Base-by-base conservation (phyloP, 495 filamentous ascomycete species). In the Astrocystis sublimbata region DNA sequence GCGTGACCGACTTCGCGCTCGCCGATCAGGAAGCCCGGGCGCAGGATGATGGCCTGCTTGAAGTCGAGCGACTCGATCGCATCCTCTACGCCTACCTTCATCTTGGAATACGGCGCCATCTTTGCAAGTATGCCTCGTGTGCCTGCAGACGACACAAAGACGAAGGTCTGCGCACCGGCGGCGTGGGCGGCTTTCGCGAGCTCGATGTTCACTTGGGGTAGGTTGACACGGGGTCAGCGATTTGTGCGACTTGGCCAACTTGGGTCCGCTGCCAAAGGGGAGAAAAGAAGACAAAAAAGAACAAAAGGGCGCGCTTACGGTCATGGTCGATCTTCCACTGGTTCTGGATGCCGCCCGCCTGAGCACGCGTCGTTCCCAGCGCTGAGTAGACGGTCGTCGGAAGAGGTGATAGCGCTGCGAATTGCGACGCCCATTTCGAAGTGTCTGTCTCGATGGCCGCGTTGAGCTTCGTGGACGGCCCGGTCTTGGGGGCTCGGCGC, bases 51-150 rank as follows among this genome's bases (percentile, higher is more conserved):
- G 9, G 84, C 86, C 52, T 87, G 82, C 41, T 90, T 86, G 67
- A 96, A 96, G 0, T 79, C 88, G 21, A 92, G 71, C 23, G 68
- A 80, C 71, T 86, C 83, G 31, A 93, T 79, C n/a, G 86, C 80
- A 31, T 92, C 87, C 68, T 96, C 92, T 35, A 93, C 82, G 67
- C 92, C 88, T 12, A 79, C 81, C 78, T 96, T 96, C 89, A 96
- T 93, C 66, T 83, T 80, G 3, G 74, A 50, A 69, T 93, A 92
- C 0, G 85, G 79, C 3, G 85, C 64, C 1, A 59, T 59, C 31
- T 38, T 49, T 50, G 19, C 43, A 7, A 68, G 5, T 6, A 75
- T 1, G 0, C 82, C 83, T 12, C 74, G 65, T 13, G 81, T 79
- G 21, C 83, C 83, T 3, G 63, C 71, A 19, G 79, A 76, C 0